These are phyloP conservation scores for Leccinum sublutescens DNA, from an alignment of 768 basidiomycete species.

Conservation along the genomic window DNA sequence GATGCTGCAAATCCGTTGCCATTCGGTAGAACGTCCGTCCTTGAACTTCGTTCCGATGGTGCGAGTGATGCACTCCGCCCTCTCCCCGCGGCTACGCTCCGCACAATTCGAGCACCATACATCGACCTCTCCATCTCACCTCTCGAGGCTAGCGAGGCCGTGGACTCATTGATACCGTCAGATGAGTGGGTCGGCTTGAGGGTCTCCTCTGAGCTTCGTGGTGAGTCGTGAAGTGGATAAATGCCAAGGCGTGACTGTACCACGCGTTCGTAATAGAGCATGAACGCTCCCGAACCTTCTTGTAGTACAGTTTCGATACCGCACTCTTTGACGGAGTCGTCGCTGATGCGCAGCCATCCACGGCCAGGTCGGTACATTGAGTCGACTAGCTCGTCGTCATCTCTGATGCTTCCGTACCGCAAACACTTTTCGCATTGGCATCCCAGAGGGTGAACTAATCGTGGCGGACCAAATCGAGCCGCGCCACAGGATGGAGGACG, in stretches of 20 bases:
- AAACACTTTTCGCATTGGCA: slow-evolving; percentile 49
- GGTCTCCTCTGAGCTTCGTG: slow-evolving; percentile 63
- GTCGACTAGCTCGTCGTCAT: slow-evolving; percentile 43
- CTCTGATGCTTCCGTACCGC: slow-evolving; percentile 55
- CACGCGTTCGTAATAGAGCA: slow-evolving; percentile 92
- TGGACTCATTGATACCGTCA: slow-evolving; percentile 45
- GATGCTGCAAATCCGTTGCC: slow-evolving; percentile 10
- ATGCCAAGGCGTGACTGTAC: slow-evolving; percentile 36
- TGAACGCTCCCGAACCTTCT: slow-evolving; percentile 77
- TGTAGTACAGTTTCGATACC: slow-evolving; percentile 71
- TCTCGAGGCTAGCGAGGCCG: slow-evolving; percentile 40
- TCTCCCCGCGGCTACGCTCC: slow-evolving; percentile 51
- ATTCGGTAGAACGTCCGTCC: slow-evolving; percentile 11
- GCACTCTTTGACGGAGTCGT: slow-evolving; percentile 75
- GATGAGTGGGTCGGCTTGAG: slow-evolving; percentile 46
- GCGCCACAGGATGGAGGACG: slow-evolving; percentile 39
- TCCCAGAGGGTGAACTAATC: slow-evolving; percentile 40
- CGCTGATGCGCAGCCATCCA: slow-evolving; percentile 89
- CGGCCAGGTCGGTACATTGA: slow-evolving; percentile 42
- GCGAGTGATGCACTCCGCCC: slow-evolving; percentile 40
- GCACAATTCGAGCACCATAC: slow-evolving; percentile 51
- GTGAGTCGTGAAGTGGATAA: slow-evolving; percentile 35
- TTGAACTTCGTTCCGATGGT: slow-evolving; percentile 30
- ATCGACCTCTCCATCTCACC: slow-evolving; percentile 19
- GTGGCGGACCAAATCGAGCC: slow-evolving; percentile 41